A percentile compares a stretch with the other conserved stretches of the same genome.
phyloP scores from a whole-genome alignment of 345 rosid species.

The Angophora floribunda region DNA sequence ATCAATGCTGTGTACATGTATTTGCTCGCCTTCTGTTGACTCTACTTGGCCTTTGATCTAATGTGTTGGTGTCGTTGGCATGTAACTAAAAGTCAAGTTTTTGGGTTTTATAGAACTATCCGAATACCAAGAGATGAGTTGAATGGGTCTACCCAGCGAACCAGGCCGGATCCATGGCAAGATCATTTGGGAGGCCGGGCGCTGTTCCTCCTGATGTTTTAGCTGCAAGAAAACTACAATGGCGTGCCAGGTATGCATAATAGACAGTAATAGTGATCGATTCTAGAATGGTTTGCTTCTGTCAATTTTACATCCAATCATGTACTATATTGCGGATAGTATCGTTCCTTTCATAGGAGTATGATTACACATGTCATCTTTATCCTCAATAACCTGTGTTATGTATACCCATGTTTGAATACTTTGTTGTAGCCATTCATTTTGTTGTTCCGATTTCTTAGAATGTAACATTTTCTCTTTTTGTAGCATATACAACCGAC shows the following conservation, averaged over 20 bases:
- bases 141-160: slow-evolving; percentile 3
- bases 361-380: background rate
- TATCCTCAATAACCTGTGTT: background rate
- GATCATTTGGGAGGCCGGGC: slow-evolving; percentile 57
- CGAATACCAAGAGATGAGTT: slow-evolving; percentile 22
- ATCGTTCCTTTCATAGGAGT: background rate
- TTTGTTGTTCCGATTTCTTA: background rate
- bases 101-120: slow-evolving; percentile 12
- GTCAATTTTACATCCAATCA: background rate
- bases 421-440: background rate
- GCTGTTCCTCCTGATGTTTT: slow-evolving; percentile 30
- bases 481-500: slow-evolving; percentile 36
- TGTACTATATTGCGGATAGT: background rate
- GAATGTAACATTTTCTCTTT: background rate
- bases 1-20: background rate
- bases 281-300: background rate
- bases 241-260: slow-evolving; percentile 56
- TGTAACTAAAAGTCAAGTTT: background rate
- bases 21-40: background rate
- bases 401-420: background rate
- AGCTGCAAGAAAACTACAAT: slow-evolving; percentile 46
- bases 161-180: slow-evolving; percentile 46
- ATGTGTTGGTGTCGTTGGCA: background rate
- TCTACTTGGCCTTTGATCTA: background rate
- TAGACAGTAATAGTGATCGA: background rate